phyloP scores from a whole-genome alignment of 2,329 filamentous ascomycete species.

The Paecilomyces dactylethromorphus region DNA sequence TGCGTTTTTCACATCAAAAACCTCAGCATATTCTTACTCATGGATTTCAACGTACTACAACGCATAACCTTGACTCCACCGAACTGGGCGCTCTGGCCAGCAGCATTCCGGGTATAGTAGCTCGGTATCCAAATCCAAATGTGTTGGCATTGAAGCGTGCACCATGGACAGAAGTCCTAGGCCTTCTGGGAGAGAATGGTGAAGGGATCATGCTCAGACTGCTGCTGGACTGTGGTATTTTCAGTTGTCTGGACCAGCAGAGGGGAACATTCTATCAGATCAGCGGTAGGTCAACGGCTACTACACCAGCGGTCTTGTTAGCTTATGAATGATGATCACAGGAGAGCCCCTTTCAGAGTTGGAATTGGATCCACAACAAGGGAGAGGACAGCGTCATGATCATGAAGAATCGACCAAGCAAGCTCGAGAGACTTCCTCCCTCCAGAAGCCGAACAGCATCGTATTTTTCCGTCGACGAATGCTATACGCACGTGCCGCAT shows the following conservation, averaged over 20 bases:
- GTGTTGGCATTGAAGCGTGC: slow-evolving; percentile 60
- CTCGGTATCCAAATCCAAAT: slow-evolving; percentile 61
- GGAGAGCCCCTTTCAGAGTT: slow-evolving; percentile 25
- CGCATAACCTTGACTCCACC: slow-evolving; percentile 15
- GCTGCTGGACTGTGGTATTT: slow-evolving; percentile 72
- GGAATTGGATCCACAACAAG: slow-evolving; percentile 9
- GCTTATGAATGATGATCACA: slow-evolving; percentile 5
- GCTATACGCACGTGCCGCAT: slow-evolving; percentile 70
- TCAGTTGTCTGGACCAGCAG: slow-evolving; percentile 54
- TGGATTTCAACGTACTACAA: slow-evolving; percentile 59
- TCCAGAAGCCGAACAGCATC: slow-evolving; percentile 49
- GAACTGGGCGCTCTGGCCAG: slow-evolving; percentile 32
- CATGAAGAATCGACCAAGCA: not conserved
- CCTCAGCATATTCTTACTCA: slow-evolving; percentile 75
- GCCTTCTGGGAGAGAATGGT: slow-evolving; percentile 66
- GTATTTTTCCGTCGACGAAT: slow-evolving; percentile 74
- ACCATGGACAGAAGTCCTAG: slow-evolving; percentile 70
- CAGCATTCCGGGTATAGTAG: slow-evolving; percentile 60
- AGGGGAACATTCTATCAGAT: slow-evolving; percentile 69
- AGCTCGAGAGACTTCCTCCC: not conserved
- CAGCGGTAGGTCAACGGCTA: slow-evolving; percentile 53
- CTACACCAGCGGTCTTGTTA: not conserved
- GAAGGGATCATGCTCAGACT: slow-evolving; percentile 72
- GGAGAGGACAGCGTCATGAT: not conserved
- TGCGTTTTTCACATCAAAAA: slow-evolving; percentile 40